Evolutionary conservation across 73 alveolate species (phyloP), one percentile per base, ranked within the genome.

Genomic region (Tetrahymena elliotti): DNA sequence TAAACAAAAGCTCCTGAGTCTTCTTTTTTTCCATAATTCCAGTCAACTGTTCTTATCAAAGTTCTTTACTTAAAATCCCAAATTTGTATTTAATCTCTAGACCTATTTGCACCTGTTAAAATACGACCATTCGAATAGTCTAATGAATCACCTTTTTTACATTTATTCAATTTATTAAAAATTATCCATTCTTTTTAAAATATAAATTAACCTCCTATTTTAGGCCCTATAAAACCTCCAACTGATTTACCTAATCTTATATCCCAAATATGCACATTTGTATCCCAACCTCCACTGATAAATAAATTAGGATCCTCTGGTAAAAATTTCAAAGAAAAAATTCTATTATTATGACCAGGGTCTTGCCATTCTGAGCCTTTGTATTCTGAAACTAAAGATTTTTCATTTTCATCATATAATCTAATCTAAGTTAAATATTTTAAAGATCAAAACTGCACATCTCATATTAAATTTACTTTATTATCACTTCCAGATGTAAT

Each of bases 201-300:
- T 68, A 68, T 22, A 27, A n/a, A 27, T 68, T 10, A 22, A 68
- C 88, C 88, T 68, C 88, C 88, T 27, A 68, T 68, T 68, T 95
- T 95, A 24, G 99, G 97, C 24, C 99, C 99, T 94, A 83, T 94
- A 38, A 98, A 97, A 93, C 95, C 96, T n/a, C 98, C 98, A 31
- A 96, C 94, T 68, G 98, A 97, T 37, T 97, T 96, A 37, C 97
- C 98, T 95, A 93, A 94, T 95, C 99, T 97, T 33, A 97, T 34
- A 96, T 98, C 99, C 98, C 98, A 98, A 13, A 98, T 92, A 15
- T 97, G 93, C 34, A 98, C 93, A 88, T 98, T 96, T 33, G 98
- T 98, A 96, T 98, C 99, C 98, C 99, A 98, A 47, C 99, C 99
- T 52, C 99, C 99, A 93, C 99, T 95, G 6, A 95, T 33, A 16